Conservation (phyloP, 768 basidiomycete species). For the Tephrocybe sp. region DNA sequence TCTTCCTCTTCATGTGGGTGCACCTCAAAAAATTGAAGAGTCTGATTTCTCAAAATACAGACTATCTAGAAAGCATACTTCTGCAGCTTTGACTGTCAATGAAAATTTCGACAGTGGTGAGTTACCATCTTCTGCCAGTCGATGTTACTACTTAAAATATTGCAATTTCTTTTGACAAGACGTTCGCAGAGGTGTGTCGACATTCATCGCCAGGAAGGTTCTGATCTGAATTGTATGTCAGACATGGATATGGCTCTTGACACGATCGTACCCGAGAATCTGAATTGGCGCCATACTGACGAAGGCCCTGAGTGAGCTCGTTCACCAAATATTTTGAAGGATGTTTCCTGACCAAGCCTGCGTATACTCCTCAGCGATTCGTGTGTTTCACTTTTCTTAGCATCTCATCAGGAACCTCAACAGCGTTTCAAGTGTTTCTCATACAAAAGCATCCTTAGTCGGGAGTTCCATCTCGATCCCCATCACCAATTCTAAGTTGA, state of each 20-base stretch:
- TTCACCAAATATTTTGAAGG: not conserved
- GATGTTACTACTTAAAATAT: slow-evolving; percentile 13
- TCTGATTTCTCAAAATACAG: not conserved
- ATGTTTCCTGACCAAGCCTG: too few species aligned
- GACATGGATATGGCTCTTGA: slow-evolving; percentile 97
- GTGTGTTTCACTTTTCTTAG: slow-evolving; percentile 36
- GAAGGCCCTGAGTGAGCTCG: slow-evolving; percentile 84
- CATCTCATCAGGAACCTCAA: slow-evolving; percentile 1
- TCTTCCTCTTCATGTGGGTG: slow-evolving; percentile 84
- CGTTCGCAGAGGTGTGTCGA: slow-evolving; percentile 29
- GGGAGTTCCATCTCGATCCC: slow-evolving; percentile 82
- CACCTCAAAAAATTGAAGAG: not conserved
- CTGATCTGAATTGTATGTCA: slow-evolving; percentile 21
- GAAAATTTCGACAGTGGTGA: slow-evolving; percentile 85
- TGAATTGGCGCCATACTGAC: slow-evolving; percentile 84
- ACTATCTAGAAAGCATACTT: slow-evolving; percentile 56
- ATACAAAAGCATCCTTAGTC: slow-evolving; percentile 85
- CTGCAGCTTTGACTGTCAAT: slow-evolving; percentile 78
- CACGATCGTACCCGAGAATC: slow-evolving; percentile 77
- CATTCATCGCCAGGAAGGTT: not conserved
- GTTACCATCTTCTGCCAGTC: slow-evolving; percentile 32
- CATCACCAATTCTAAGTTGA: slow-evolving; percentile 74
- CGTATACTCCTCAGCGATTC: slow-evolving; percentile 55
- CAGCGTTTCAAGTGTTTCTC: slow-evolving; percentile 61
- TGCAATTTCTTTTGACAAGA: slow-evolving; percentile 17